These are phyloP conservation scores for Curvularia hawaiiensis DNA, from an alignment of 2,329 filamentous ascomycete genomes.

Conservation along the genomic window DNA sequence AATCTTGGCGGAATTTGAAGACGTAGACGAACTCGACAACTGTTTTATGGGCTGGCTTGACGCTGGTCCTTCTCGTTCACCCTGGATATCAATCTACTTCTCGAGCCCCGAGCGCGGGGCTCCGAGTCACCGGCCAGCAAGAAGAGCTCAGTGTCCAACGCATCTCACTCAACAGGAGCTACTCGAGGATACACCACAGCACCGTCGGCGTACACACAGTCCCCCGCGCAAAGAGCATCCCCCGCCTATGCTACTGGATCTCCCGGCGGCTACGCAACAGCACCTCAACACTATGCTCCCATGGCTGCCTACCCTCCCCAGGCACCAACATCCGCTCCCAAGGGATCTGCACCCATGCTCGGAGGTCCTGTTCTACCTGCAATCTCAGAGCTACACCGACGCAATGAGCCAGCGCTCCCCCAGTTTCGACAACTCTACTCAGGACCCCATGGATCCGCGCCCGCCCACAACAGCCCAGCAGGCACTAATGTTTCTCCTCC, in stretches of 20 bases:
- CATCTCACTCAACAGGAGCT: constrained; percentile 51
- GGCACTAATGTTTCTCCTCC: constrained; percentile 43
- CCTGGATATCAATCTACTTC: constrained; percentile 93
- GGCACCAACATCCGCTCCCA: constrained; percentile 33
- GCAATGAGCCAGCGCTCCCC: constrained; percentile 47
- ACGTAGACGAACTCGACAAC: constrained; percentile 18
- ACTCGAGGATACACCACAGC: constrained; percentile 44
- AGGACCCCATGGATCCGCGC: constrained; percentile 46
- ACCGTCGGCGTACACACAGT: constrained; percentile 44
- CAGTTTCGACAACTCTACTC: constrained; percentile 48
- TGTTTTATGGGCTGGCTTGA: constrained; percentile 50
- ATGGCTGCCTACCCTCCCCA: constrained; percentile 34
- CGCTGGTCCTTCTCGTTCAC: constrained; percentile 63
- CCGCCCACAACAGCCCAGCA: constrained; percentile 28
- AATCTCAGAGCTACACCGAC: constrained; percentile 45
- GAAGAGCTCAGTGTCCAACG: constrained; percentile 49
- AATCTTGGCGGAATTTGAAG: constrained; percentile 20
- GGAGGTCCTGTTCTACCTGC: constrained; percentile 47
- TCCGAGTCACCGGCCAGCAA: constrained; percentile 67
- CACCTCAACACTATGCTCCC: constrained; percentile 38
- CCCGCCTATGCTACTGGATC: constrained; percentile 39
- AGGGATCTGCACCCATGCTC: constrained; percentile 37
- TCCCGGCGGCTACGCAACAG: constrained; percentile 24
- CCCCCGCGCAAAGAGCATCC: constrained; percentile 41
- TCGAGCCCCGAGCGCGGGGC: constrained; percentile 75